Conservation (phyloP, 768 basidiomycete genomes). For the Phaffia australis region DNA sequence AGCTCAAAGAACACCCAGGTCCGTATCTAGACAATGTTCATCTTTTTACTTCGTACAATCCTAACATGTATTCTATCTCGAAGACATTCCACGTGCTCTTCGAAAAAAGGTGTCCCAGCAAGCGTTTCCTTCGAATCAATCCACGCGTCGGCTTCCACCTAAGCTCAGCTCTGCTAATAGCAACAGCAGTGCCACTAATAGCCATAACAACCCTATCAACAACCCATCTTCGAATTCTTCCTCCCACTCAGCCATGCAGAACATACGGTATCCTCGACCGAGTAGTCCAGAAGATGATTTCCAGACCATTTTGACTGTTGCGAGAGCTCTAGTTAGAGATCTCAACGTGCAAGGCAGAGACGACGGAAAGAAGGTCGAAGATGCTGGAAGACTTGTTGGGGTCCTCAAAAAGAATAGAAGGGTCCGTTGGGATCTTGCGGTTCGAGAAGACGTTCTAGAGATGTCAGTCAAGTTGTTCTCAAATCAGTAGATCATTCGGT, state of each 20-base stretch:
- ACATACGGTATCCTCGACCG: not conserved
- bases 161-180: not conserved
- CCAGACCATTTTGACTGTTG: constrained; percentile 7
- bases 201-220: not conserved
- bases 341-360: constrained; percentile 19
- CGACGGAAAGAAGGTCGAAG: constrained; percentile 26
- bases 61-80: constrained; percentile 15
- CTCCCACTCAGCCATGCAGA: not conserved
- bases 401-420: constrained; percentile 52
- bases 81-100: constrained; percentile 26
- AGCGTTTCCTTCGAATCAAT: constrained; percentile 7
- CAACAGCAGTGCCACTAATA: not conserved
- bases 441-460: constrained; percentile 54
- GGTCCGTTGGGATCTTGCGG: constrained; percentile 62
- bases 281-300: constrained; percentile 14
- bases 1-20: constrained; percentile 34
- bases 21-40: constrained; percentile 1
- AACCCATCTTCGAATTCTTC: not conserved
- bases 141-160: constrained; percentile 3
- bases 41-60: not conserved
- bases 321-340: constrained; percentile 25
- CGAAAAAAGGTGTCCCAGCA: constrained; percentile 25
- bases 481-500: not conserved
- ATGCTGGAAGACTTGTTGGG: constrained; percentile 28
- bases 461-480: constrained; percentile 48